Evolutionary conservation across 768 basidiomycete species (phyloP).

Genomic region (Amanita rimosa): DNA sequence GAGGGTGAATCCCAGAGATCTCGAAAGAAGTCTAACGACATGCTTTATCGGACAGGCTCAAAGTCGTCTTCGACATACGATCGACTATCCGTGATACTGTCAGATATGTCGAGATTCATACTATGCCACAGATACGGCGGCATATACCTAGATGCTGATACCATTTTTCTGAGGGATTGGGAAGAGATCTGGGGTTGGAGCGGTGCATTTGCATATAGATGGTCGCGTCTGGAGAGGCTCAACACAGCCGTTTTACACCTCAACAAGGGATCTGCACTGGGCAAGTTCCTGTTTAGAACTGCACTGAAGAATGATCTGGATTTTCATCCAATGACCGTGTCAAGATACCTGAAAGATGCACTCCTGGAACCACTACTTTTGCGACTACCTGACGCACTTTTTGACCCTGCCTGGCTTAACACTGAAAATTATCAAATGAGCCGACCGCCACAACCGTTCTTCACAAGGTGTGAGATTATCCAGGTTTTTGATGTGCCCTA

Average conservation of each 20-base stretch:
- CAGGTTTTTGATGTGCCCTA: background rate
- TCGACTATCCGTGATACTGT: slow-evolving; percentile 83
- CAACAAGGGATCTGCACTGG: slow-evolving; percentile 87
- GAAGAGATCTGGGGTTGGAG: slow-evolving; percentile 97
- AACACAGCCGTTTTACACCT: slow-evolving; percentile 94
- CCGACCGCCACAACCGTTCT: slow-evolving; percentile 89
- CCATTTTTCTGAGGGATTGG: slow-evolving; percentile 94
- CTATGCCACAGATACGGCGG: slow-evolving; percentile 96
- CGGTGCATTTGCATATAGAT: slow-evolving; percentile 94
- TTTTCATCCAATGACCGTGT: slow-evolving; percentile 96
- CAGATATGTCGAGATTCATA: slow-evolving; percentile 95
- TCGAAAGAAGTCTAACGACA: slow-evolving; percentile 29
- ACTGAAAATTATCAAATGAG: slow-evolving; percentile 88
- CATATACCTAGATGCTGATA: slow-evolving; percentile 95
- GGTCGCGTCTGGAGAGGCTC: slow-evolving; percentile 87
- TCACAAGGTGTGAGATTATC: slow-evolving; percentile 52
- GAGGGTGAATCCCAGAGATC: slow-evolving; percentile 5
- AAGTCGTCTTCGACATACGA: slow-evolving; percentile 81
- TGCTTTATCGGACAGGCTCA: slow-evolving; percentile 71
- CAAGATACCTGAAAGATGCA: slow-evolving; percentile 84
- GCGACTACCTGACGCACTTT: slow-evolving; percentile 88
- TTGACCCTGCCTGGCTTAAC: slow-evolving; percentile 95
- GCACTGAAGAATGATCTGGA: slow-evolving; percentile 90
- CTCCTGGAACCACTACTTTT: slow-evolving; percentile 73
- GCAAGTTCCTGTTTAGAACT: slow-evolving; percentile 88